phyloP scores from a whole-genome alignment of 768 basidiomycete genomes.

The Tulasnella calospora region DNA sequence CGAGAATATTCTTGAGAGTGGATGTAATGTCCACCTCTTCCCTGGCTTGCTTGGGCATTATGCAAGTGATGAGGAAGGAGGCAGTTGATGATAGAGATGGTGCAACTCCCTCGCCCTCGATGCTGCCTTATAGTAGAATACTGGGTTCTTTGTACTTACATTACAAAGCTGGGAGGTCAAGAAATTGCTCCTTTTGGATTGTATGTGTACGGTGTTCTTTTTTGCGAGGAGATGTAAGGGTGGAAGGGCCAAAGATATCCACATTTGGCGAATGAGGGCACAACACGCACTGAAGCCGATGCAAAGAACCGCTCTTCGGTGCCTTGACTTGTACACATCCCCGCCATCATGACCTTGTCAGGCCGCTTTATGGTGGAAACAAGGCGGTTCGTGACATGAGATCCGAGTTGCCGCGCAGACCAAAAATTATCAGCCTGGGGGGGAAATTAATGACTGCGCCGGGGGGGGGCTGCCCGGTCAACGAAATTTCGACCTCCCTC shows the following conservation, averaged over 20 bases:
- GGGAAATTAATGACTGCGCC: too few species aligned
- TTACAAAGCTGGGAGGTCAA: too few species aligned
- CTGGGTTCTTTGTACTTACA: background rate
- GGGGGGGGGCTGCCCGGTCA: too few species aligned
- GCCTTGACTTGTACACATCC: background rate
- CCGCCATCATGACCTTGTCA: background rate
- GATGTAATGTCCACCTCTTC: constrained; percentile 3
- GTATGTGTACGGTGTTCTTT: too few species aligned
- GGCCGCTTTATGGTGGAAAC: background rate
- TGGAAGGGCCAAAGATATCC: background rate
- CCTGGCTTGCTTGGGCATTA: background rate
- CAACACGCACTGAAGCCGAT: background rate
- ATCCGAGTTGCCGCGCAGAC: too few species aligned
- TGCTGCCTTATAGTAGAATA: background rate
- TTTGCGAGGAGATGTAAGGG: too few species aligned
- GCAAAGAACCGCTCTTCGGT: background rate
- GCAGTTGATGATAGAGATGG: background rate
- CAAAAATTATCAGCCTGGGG: too few species aligned
- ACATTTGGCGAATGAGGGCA: background rate
- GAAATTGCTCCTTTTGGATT: too few species aligned
- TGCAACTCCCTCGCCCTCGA: background rate
- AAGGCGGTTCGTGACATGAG: background rate
- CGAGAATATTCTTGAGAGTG: constrained; percentile 6
- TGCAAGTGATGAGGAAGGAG: background rate
- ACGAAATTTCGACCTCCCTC: too few species aligned